Conservation (phyloP, 2,329 filamentous ascomycete genomes). For the Microcera coccophila region DNA sequence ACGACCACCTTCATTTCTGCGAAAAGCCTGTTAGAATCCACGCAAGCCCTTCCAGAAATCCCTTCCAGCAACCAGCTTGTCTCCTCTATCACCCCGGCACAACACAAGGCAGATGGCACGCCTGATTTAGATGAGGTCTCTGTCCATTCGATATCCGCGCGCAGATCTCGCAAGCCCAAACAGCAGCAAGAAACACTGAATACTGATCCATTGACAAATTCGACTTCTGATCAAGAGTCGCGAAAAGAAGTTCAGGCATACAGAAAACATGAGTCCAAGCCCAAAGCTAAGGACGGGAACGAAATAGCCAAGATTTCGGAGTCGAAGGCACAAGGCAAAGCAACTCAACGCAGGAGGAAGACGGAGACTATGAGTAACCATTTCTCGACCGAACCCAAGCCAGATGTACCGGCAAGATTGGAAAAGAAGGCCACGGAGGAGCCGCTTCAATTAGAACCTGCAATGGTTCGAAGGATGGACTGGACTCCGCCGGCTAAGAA, state of each 20-base stretch:
- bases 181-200: constrained; percentile 16
- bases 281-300: constrained; percentile 6
- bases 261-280: constrained; percentile 33
- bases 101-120: too few relatives aligned
- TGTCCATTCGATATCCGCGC: too few relatives aligned
- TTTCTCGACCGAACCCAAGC: constrained; percentile 23
- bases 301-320: constrained; percentile 15
- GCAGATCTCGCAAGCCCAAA: constrained; percentile 18
- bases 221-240: too few relatives aligned
- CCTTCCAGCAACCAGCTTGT: background rate
- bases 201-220: too few relatives aligned
- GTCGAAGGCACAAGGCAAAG: constrained; percentile 17
- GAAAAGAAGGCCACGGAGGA: constrained; percentile 27
- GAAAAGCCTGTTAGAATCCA: constrained; percentile 34
- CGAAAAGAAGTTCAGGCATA: constrained; percentile 31
- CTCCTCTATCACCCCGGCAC: too few relatives aligned
- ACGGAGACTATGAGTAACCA: constrained; percentile 34
- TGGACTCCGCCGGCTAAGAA: constrained; percentile 64
- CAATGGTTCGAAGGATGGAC: constrained; percentile 52
- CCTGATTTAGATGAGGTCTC: too few relatives aligned
- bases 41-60: constrained; percentile 23
- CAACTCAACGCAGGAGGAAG: constrained; percentile 14
- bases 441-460: constrained; percentile 42
- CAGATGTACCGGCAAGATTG: constrained; percentile 8
- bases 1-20: constrained; percentile 41